Percentiles rank a stretch among this genome's conserved stretches.
These are phyloP conservation scores for Cenchrus purpureus DNA, from an alignment of 176 grass and related monocot genomes.

Conservation along the genomic window DNA sequence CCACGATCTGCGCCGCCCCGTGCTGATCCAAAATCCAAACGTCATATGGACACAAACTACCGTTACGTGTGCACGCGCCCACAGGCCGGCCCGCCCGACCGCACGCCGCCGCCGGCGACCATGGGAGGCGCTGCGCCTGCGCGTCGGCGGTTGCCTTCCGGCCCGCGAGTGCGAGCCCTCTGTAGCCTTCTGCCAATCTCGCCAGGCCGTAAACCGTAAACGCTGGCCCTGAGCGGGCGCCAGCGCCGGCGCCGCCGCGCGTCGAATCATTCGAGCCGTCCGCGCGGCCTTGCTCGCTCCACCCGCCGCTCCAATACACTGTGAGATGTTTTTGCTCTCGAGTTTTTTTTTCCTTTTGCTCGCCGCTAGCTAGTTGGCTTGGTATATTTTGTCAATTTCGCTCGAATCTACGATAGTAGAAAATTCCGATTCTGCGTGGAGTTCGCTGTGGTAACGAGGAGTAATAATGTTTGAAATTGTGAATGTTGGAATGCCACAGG, in stretches of 20 bases:
- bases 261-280: neutral
- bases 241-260: neutral
- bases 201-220: neutral
- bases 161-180: neutral
- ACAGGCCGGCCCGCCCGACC: neutral
- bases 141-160: neutral
- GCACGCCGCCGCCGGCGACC: neutral
- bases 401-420: neutral
- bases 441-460: neutral
- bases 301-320: neutral
- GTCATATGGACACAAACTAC: neutral
- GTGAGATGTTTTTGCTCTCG: neutral
- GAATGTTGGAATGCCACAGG: neutral
- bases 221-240: neutral
- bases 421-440: neutral
- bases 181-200: neutral
- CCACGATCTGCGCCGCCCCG: neutral
- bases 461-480: neutral
- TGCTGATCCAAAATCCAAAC: neutral
- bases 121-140: neutral
- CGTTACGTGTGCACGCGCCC: neutral
- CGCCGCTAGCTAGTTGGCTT: neutral
- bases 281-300: neutral
- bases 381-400: neutral
- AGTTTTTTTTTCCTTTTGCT: neutral